A percentile compares a stretch with the other conserved stretches of the same genome.
Conservation (phyloP, 768 basidiomycete species). For the Russula virescens region DNA sequence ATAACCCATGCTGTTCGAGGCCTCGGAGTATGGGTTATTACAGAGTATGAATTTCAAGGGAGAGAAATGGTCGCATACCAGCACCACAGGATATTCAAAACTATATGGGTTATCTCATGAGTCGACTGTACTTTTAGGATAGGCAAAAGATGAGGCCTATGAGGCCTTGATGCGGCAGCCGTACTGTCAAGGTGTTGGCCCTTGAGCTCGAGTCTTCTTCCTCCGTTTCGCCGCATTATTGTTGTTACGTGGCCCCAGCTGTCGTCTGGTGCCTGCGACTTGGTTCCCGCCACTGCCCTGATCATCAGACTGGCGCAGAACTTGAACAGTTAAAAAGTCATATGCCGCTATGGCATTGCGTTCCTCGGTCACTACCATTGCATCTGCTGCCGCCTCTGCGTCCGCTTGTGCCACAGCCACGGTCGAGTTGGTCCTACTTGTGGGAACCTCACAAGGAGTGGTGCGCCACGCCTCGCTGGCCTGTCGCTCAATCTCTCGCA, state of each 20-base stretch:
- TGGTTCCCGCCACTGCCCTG: neutral
- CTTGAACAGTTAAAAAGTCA: constrained; percentile 24
- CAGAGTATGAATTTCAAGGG: too few relatives aligned
- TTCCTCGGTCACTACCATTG: neutral
- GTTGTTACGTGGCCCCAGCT: neutral
- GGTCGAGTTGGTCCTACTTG: neutral
- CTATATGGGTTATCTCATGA: too few relatives aligned
- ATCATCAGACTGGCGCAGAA: neutral
- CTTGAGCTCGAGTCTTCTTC: neutral
- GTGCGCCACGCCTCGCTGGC: constrained; percentile 56
- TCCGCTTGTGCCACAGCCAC: too few relatives aligned
- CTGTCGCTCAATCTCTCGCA: constrained; percentile 56
- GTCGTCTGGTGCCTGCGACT: neutral
- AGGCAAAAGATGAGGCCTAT: too few relatives aligned
- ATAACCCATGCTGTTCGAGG: too few relatives aligned
- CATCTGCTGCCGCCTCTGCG: too few relatives aligned
- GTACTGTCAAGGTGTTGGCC: neutral
- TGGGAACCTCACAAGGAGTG: constrained; percentile 16
- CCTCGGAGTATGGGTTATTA: too few relatives aligned
- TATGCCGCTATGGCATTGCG: constrained; percentile 23
- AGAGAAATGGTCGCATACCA: too few relatives aligned
- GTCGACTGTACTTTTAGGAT: too few relatives aligned
- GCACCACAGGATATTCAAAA: too few relatives aligned
- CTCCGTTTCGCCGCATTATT: neutral
- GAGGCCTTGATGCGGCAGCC: too few relatives aligned